These are phyloP conservation scores for Penicillium palitans DNA, from an alignment of 2,329 filamentous ascomycete genomes.

Conservation along the genomic window DNA sequence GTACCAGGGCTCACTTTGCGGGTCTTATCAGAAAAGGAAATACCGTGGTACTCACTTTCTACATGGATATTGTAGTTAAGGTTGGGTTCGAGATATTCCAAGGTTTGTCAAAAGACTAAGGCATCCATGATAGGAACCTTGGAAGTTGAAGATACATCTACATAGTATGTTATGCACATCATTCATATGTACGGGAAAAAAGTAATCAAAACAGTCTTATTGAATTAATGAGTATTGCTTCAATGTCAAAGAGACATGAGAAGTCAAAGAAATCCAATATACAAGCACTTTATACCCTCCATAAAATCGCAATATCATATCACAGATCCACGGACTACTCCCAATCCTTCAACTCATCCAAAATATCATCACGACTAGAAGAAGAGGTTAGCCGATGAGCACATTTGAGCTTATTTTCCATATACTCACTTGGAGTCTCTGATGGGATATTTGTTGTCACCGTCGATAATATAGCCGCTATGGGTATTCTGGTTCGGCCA, in stretches of 20 bases:
- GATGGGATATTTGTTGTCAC: not conserved
- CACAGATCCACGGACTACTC: conserved; percentile 13
- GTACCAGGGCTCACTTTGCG: not conserved
- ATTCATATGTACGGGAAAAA: not conserved
- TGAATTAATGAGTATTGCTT: not conserved
- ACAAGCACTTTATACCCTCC: conserved; percentile 14
- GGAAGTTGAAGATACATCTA: not conserved
- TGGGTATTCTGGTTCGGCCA: conserved; percentile 16
- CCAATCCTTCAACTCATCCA: conserved; percentile 18
- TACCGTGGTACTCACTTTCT: not conserved
- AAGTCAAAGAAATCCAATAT: conserved; percentile 13
- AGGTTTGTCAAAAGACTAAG: too few relatives aligned
- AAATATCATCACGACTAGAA: conserved; percentile 12
- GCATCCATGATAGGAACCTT: not conserved
- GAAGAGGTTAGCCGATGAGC: not conserved
- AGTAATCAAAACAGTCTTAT: not conserved
- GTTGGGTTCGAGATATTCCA: not conserved
- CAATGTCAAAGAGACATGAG: not conserved
- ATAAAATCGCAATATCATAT: not conserved
- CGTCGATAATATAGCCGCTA: conserved; percentile 12
- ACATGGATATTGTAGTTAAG: not conserved
- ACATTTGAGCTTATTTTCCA: not conserved
- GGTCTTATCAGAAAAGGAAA: not conserved
- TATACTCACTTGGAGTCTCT: conserved; percentile 15
- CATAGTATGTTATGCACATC: not conserved